Percentiles rank a stretch among this genome's conserved stretches.
phyloP scores from a whole-genome alignment of 202 grass and related monocot genomes.

The Panicum hallii region DNA sequence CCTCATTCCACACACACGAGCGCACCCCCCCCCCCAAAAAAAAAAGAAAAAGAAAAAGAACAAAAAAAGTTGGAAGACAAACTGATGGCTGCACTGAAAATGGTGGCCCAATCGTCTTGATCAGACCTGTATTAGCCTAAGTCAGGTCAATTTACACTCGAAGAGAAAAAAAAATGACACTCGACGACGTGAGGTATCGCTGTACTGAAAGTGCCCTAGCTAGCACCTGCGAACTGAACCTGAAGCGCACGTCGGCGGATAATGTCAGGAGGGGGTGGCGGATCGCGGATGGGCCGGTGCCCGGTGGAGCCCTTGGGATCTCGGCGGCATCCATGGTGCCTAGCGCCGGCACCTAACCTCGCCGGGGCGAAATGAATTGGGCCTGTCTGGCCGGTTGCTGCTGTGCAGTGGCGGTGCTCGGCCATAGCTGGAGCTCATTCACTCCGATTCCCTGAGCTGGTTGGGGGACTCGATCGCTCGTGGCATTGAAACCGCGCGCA shows the following conservation, averaged over 20 bases:
- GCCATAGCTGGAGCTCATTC: conserved; percentile 31
- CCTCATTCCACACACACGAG: background rate
- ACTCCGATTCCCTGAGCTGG: conserved; percentile 8
- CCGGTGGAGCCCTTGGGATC: background rate
- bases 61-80: background rate
- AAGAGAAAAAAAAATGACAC: background rate
- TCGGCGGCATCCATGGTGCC: background rate
- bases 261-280: background rate
- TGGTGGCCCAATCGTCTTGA: background rate
- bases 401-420: background rate
- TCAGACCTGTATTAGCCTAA: background rate
- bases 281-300: background rate
- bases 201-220: background rate
- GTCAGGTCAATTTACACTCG: background rate
- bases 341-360: background rate
- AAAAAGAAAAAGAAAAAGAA: too few species aligned
- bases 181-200: background rate
- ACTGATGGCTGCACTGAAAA: background rate
- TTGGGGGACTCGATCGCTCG: background rate
- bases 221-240: background rate
- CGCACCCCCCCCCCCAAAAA: background rate
- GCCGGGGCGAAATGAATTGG: conserved; percentile 3
- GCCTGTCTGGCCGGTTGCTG: background rate
- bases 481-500: background rate
- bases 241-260: background rate